Evolutionary conservation across 75 land plant genomes (phyloP), one percentile per base, ranked within the genome.

Genomic region (Pseudotsuga menziesii): DNA sequence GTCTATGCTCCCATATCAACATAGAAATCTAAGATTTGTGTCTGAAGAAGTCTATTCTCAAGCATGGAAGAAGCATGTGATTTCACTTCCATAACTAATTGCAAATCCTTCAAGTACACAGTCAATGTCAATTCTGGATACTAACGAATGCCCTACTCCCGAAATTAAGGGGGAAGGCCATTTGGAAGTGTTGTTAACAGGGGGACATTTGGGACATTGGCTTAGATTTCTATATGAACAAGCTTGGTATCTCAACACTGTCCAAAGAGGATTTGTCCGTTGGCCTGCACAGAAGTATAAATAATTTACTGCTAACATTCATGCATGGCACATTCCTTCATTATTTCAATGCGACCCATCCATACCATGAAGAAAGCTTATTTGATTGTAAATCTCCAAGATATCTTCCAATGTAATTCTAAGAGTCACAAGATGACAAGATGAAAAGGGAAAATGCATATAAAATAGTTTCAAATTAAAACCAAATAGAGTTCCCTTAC

Each of bases 71-170:
- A 29, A 56, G 19, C 80, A 76, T 80, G 71, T 77, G 52, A 73
- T 80, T 29, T 74, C 86, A 35, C 83, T 89, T 32, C 93, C 95
- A 39, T 88, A 91, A 76, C 91, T 91, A 14, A 77, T 91, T 27
- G 95, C 85, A 29, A 93, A 93, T 74, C 95, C 93, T 57, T 89
- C 93, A 12, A 79, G 63, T 35, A 93, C 93, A 23, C 78, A 91
- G 29, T 93, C 93, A 56, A 93, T 93, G 95, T 91, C 93, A 25
- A 89, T 90, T 76, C 89, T 93, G 54, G 95, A 93, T 17, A 93
- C 95, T 20, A 92, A 92, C 73, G 95, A 92, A 74, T 92, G 90
- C 72, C 77, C 88, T 64, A 86, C 90, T 16, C 92, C 92, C 44
- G 92, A 90, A 71, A 90, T 90, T 78, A 83, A 80, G 75, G 92